phyloP scores from a whole-genome alignment of 495 filamentous ascomycete genomes.

The Penicillium coprophilum region DNA sequence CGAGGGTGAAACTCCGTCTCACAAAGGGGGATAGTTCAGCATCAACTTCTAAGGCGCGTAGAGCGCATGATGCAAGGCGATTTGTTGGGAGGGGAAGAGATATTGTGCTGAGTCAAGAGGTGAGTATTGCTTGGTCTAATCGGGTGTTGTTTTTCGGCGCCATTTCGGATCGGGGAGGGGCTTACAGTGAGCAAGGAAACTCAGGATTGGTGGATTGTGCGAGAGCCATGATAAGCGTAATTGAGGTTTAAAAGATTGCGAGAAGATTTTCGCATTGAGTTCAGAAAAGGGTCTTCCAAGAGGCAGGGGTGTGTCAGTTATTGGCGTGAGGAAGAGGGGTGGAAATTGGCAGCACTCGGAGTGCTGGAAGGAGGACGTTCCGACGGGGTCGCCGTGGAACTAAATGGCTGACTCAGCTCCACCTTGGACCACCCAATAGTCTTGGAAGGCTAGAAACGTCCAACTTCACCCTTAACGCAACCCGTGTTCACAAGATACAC shows the following conservation, averaged over 20 bases:
- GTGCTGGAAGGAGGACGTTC: neutral
- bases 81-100: slow-evolving; percentile 80
- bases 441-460: neutral
- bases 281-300: neutral
- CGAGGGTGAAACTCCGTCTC: slow-evolving; percentile 64
- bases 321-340: neutral
- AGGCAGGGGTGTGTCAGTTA: neutral
- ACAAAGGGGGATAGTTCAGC: slow-evolving; percentile 84
- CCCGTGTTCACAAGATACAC: neutral
- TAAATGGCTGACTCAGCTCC: slow-evolving; percentile 6
- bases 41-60: slow-evolving; percentile 78
- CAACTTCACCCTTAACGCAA: neutral
- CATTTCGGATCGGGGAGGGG: slow-evolving; percentile 4
- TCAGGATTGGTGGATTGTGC: slow-evolving; percentile 44
- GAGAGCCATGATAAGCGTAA: slow-evolving; percentile 20
- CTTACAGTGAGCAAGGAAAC: slow-evolving; percentile 75
- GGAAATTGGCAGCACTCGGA: slow-evolving; percentile 3
- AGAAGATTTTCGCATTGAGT: neutral
- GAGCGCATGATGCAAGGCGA: slow-evolving; percentile 74
- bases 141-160: neutral
- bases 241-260: neutral
- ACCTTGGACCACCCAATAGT: neutral
- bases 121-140: neutral
- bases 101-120: slow-evolving; percentile 57
- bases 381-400: neutral